A percentile compares a stretch with the other conserved stretches of the same genome.
Conservation (phyloP, 352 stramenopile genomes). For the Blastocystis sp. region DNA sequence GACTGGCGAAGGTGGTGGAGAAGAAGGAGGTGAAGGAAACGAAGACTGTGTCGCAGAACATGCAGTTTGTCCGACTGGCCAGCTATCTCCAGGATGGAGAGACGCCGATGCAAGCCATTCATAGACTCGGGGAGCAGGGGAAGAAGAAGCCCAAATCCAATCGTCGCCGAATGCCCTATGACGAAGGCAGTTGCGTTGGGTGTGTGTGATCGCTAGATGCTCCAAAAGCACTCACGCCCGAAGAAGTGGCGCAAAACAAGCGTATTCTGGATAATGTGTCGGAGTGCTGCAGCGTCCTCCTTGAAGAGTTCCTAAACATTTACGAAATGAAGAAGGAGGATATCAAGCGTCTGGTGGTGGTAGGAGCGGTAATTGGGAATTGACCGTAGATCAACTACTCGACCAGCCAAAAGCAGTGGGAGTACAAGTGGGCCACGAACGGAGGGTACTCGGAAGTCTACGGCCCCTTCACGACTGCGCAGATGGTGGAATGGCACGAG, state of each 20-base stretch:
- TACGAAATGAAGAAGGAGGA: conserved; percentile 62
- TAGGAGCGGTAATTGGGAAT: neutral
- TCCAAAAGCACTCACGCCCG: neutral
- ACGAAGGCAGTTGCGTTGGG: neutral
- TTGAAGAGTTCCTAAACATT: conserved; percentile 55
- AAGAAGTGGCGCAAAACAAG: conserved; percentile 11
- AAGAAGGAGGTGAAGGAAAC: neutral
- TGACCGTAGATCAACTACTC: conserved; percentile 32
- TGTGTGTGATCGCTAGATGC: conserved; percentile 1
- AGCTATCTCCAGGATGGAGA: conserved; percentile 20
- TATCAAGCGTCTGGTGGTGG: conserved; percentile 30
- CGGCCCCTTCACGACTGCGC: conserved; percentile 33
- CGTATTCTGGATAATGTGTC: conserved; percentile 9
- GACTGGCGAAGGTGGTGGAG: conserved; percentile 7
- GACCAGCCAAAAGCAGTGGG: conserved; percentile 44
- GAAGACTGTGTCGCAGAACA: conserved; percentile 46
- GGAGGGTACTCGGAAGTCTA: conserved; percentile 43
- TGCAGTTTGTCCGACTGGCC: conserved; percentile 47
- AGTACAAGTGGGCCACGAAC: conserved; percentile 42
- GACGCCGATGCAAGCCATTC: conserved; percentile 1
- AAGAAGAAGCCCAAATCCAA: conserved; percentile 32
- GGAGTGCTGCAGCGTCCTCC: conserved; percentile 7
- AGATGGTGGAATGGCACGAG: conserved; percentile 53
- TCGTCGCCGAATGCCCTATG: conserved; percentile 42
- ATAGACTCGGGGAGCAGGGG: neutral